Percentiles rank a stretch among this genome's conserved stretches.
phyloP scores from a whole-genome alignment of 352 stramenopile genomes.

The Globisporangium carolinianum region DNA sequence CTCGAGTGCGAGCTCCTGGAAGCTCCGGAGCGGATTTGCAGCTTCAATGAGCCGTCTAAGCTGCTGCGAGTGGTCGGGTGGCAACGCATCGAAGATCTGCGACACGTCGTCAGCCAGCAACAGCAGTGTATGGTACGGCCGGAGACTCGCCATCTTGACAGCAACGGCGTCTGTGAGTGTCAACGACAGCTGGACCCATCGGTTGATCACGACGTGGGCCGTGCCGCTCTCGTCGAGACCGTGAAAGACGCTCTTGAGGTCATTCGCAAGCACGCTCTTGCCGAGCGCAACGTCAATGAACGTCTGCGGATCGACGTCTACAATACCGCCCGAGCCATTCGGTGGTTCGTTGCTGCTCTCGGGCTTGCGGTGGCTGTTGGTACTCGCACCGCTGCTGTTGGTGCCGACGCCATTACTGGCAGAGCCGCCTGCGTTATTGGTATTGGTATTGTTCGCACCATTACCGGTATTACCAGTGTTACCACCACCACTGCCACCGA shows the following conservation, averaged over 20 bases:
- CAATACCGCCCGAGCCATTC: constrained; percentile 8
- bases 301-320: constrained; percentile 74
- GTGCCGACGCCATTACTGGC: no score
- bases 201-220: constrained; percentile 78
- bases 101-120: constrained; percentile 56
- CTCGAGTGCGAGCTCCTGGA: constrained; percentile 77
- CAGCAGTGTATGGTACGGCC: constrained; percentile 81
- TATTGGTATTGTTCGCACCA: no score
- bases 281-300: constrained; percentile 75
- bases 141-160: constrained; percentile 51
- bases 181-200: constrained; percentile 83
- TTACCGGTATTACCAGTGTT: not conserved
- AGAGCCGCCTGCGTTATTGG: no score
- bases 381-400: constrained; percentile 6
- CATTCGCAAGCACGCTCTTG: constrained; percentile 77
- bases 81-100: constrained; percentile 50
- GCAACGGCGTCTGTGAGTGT: constrained; percentile 63
- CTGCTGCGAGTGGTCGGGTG: constrained; percentile 74
- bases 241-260: constrained; percentile 82
- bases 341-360: constrained; percentile 22
- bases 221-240: constrained; percentile 65
- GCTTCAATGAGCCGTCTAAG: constrained; percentile 58
- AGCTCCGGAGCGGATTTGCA: constrained; percentile 79
- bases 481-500: constrained; percentile 3
- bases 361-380: constrained; percentile 23